Percentiles rank a stretch among this genome's conserved stretches.
Evolutionary conservation across 1,284 basidiomycete species (phyloP).

Genomic region (Ustilago esculenta): DNA sequence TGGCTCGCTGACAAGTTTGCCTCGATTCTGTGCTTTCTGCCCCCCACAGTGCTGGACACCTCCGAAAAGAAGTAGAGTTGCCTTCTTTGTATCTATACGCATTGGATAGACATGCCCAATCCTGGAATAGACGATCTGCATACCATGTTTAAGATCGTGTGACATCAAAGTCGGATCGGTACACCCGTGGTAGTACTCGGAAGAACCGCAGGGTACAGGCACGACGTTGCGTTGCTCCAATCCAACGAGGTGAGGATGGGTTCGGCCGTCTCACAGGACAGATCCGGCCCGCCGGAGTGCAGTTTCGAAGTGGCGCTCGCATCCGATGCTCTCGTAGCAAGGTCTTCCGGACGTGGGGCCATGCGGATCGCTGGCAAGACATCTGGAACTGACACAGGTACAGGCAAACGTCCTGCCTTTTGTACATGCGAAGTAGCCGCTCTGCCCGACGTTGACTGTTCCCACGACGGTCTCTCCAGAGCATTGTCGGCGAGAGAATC

Average conservation of each 20-base stretch:
- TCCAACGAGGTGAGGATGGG: not conserved
- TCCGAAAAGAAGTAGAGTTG: constrained; percentile 50
- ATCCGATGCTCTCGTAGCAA: too few species aligned
- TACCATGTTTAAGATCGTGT: too few species aligned
- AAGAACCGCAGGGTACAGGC: constrained; percentile 3
- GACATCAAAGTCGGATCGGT: constrained; percentile 10
- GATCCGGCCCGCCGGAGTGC: not conserved
- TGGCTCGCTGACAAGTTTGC: not conserved
- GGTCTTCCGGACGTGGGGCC: too few species aligned
- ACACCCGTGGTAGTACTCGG: constrained; percentile 1
- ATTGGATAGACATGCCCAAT: not conserved
- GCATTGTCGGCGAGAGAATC: not conserved
- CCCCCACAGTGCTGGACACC: constrained; percentile 50
- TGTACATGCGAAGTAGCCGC: too few species aligned
- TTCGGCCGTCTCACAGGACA: not conserved
- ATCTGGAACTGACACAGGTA: too few species aligned
- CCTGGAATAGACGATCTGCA: too few species aligned
- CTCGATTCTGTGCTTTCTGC: not conserved
- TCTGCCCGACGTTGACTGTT: too few species aligned
- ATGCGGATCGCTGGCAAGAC: too few species aligned
- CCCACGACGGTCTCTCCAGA: not conserved
- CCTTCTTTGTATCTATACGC: too few species aligned
- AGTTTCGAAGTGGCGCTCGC: not conserved
- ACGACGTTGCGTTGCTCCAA: constrained; percentile 1
- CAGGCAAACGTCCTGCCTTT: too few species aligned